Evolutionary conservation across 257 asterid species (phyloP), one percentile per base, ranked within the genome.

Genomic region (Nicotiana noctiflora): DNA sequence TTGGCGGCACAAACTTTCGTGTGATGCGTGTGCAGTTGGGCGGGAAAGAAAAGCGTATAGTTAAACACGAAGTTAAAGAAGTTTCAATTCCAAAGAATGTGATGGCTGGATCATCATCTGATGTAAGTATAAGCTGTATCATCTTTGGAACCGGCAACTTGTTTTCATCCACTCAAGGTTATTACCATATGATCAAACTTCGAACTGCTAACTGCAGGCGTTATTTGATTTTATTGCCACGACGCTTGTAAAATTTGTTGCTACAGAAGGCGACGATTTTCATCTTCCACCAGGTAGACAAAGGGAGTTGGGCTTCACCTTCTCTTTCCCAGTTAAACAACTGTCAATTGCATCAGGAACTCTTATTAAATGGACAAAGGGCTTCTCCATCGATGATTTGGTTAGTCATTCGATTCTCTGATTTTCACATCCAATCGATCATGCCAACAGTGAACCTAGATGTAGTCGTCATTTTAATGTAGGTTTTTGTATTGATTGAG

Each of bases 291-390:
- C 90, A 2, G 97, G 92, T 52, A 89, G 83, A 89, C 93, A 88
- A 81, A 90, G 98, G 89, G 97, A 95, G 88, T 91, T 95, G 63
- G 99, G 99, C 77, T 94, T 95, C 89, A 95, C 99, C 80, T 94
- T 95, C 84, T 95, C 99, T 19, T 95, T 95, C 85, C 98, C 99
- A 3, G 95, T 92, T 75, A 85, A 82, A 86, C 99, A 95, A 84
- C 83, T 86, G 79, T 95, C 97, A 29, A 87, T 95, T 80, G 86
- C 94, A 61, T 94, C 97, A 1, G 99, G 99, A 67, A 91, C 92
- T 63, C 92, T 95, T 25, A 91, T 93, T 51, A 93, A 87, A 84
- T 95, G 99, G 99, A 91, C 99, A 2, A 95, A 95, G 86, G 97
- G 98, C 78, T 95, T 95, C 89, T 85, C 80, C 19, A 94, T 95